A percentile compares a stretch with the other conserved stretches of the same genome.
phyloP scores from a whole-genome alignment of 495 filamentous ascomycete species.

The Aspergillus nidulans region DNA sequence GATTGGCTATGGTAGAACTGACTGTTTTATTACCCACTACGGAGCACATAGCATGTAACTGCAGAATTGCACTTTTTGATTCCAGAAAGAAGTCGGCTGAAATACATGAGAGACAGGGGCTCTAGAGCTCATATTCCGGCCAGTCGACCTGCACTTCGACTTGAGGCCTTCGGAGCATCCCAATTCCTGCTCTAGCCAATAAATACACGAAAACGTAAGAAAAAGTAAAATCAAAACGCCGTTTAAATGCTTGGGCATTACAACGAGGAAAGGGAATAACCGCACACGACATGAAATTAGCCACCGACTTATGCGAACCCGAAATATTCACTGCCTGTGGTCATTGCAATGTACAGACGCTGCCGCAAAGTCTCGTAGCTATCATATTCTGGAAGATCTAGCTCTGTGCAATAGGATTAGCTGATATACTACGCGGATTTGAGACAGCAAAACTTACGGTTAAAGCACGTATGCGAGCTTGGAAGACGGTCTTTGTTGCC shows the following conservation, averaged over 20 bases:
- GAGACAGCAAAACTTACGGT: constrained; percentile 66
- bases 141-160: constrained; percentile 47
- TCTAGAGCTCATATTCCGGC: neutral
- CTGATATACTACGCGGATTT: constrained; percentile 3
- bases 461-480: constrained; percentile 98
- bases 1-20: too few relatives aligned
- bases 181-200: constrained; percentile 14
- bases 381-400: constrained; percentile 98
- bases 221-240: constrained; percentile 35
- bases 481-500: constrained; percentile 96
- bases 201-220: constrained; percentile 18
- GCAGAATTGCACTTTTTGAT: constrained; percentile 1
- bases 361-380: constrained; percentile 86
- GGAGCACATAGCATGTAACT: too few relatives aligned
- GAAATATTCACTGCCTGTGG: constrained; percentile 94
- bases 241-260: constrained; percentile 41
- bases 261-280: constrained; percentile 11
- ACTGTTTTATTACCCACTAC: too few relatives aligned
- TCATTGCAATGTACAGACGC: constrained; percentile 89
- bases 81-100: constrained; percentile 6
- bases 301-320: constrained; percentile 71
- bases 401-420: constrained; percentile 60
- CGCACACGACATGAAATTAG: neutral
- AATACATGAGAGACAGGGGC: constrained; percentile 15
- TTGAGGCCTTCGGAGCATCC: constrained; percentile 9